Conservation (phyloP, 441 rosid species). For the Gossypium schwendimanii region DNA sequence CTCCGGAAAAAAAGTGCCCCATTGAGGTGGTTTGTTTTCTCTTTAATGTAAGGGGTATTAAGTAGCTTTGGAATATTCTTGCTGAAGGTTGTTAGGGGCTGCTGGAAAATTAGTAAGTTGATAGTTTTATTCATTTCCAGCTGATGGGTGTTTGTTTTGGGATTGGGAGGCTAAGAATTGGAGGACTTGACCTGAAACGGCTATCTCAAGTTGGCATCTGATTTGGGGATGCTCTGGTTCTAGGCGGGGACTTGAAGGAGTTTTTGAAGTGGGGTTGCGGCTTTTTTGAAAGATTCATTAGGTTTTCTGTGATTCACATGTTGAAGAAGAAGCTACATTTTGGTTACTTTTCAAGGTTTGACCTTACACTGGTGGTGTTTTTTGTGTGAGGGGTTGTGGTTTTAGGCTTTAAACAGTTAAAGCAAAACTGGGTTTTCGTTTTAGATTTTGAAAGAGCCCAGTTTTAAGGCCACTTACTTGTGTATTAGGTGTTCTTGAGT, state of each 20-base stretch:
- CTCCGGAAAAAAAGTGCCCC: constrained; percentile 1
- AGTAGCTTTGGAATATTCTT: constrained; percentile 38
- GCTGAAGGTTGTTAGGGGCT: constrained; percentile 32
- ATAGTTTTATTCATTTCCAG: neutral
- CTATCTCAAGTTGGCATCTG: constrained; percentile 19
- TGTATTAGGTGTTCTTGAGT: neutral
- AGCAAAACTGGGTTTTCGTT: constrained; percentile 5
- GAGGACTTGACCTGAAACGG: constrained; percentile 33
- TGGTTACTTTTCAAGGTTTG: neutral
- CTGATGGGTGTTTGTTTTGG: neutral
- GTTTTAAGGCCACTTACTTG: neutral
- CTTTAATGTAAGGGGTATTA: constrained; percentile 18
- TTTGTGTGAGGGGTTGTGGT: constrained; percentile 12
- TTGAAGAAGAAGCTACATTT: constrained; percentile 25
- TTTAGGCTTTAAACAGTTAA: neutral
- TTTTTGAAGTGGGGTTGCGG: constrained; percentile 24
- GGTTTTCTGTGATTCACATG: constrained; percentile 1
- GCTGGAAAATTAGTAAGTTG: neutral
- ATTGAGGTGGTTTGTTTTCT: constrained; percentile 15
- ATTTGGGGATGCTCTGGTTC: constrained; percentile 16
- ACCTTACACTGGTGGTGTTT: constrained; percentile 2
- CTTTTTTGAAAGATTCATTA: neutral
- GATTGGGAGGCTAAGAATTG: neutral
- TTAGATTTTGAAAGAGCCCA: constrained; percentile 3
- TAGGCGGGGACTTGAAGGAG: neutral